A percentile compares a stretch with the other conserved stretches of the same genome.
These are phyloP conservation scores for Ophiostoma populinum DNA, from an alignment of 2,329 filamentous ascomycete genomes.

Conservation along the genomic window DNA sequence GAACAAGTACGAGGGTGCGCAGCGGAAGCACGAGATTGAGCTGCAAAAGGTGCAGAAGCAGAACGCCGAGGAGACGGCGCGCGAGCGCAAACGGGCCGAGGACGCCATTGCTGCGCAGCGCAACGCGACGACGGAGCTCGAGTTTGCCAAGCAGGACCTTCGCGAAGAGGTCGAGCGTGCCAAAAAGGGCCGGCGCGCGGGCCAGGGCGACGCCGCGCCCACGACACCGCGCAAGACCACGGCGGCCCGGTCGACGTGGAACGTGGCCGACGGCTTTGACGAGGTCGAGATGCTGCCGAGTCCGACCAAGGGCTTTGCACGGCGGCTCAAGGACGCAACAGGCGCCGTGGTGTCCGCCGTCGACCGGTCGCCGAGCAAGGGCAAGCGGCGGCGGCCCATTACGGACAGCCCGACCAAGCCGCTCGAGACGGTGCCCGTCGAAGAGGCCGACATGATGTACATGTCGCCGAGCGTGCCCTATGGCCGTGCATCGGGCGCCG, in stretches of 20 bases:
- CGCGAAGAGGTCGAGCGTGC: slow-evolving; percentile 37
- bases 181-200: slow-evolving; percentile 17
- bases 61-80: slow-evolving; percentile 45
- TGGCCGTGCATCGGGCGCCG: background rate
- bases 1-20: slow-evolving; percentile 44
- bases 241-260: slow-evolving; percentile 29
- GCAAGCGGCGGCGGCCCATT: slow-evolving; percentile 50
- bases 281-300: slow-evolving; percentile 40
- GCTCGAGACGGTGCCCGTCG: slow-evolving; percentile 29
- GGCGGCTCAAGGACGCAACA: slow-evolving; percentile 21
- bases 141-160: slow-evolving; percentile 57
- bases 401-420: slow-evolving; percentile 50
- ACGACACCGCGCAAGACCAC: slow-evolving; percentile 37
- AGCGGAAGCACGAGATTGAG: slow-evolving; percentile 44
- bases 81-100: slow-evolving; percentile 46
- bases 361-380: slow-evolving; percentile 45
- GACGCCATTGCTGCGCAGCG: slow-evolving; percentile 47
- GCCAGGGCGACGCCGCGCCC: slow-evolving; percentile 17
- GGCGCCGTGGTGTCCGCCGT: slow-evolving; percentile 25
- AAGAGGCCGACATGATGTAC: slow-evolving; percentile 1
- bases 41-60: slow-evolving; percentile 42
- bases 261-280: slow-evolving; percentile 61
- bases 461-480: background rate
- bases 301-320: slow-evolving; percentile 31
- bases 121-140: slow-evolving; percentile 48